Conservation (phyloP, 306 rosid species). For the Sindora glabra region DNA sequence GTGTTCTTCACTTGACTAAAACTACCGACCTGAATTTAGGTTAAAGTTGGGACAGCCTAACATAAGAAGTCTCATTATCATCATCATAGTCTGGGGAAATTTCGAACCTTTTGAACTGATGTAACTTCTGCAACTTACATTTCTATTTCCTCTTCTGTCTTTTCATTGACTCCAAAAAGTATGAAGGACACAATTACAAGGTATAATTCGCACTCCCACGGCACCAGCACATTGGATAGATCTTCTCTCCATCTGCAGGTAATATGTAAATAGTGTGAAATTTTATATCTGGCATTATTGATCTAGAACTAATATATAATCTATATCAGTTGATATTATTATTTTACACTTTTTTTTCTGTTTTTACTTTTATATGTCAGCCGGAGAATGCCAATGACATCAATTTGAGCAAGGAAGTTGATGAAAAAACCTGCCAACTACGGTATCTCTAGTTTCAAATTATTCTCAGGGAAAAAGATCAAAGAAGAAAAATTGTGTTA, state of each 20-base stretch:
- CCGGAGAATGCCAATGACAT: neutral
- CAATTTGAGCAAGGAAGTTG: conserved; percentile 20
- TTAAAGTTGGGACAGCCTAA: too few species aligned
- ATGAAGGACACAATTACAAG: conserved; percentile 13
- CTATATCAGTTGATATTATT: too few species aligned
- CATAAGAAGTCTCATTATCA: too few species aligned
- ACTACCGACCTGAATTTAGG: neutral
- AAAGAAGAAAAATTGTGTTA: neutral
- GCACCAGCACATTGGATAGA: conserved; percentile 5
- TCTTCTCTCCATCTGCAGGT: conserved; percentile 25
- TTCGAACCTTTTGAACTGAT: too few species aligned
- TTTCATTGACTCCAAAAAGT: neutral
- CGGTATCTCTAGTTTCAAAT: conserved; percentile 11
- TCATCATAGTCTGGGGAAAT: too few species aligned
- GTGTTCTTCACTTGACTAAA: neutral
- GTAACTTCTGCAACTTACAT: neutral
- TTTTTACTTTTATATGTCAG: conserved; percentile 13
- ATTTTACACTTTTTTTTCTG: neutral
- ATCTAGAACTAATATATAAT: too few species aligned
- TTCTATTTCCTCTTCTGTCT: neutral
- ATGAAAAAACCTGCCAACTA: conserved; percentile 14
- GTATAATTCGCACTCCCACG: conserved; percentile 10
- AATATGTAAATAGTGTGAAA: neutral
- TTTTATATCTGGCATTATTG: too few species aligned
- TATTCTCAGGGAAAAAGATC: neutral